These are phyloP conservation scores for Dorcoceras hygrometricum DNA, from an alignment of 257 asterid genomes.

Conservation along the genomic window DNA sequence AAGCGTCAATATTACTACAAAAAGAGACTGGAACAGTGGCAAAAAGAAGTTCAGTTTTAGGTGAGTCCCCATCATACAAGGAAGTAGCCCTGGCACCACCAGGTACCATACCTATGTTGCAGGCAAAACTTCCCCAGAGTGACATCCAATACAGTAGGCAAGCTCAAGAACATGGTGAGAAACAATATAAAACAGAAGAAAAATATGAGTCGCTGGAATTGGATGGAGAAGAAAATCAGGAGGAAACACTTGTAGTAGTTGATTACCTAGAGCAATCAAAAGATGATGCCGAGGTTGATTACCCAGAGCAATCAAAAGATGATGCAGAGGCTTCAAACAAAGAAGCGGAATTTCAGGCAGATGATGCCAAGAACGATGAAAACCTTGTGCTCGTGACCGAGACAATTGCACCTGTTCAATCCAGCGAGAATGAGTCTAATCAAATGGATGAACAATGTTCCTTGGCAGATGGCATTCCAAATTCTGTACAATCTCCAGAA, in stretches of 20 bases:
- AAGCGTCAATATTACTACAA: constrained; percentile 42
- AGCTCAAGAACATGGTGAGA: constrained; percentile 42
- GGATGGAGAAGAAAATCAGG: constrained; percentile 44
- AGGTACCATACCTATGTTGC: constrained; percentile 77
- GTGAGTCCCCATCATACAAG: constrained; percentile 94
- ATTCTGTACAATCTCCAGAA: constrained; percentile 36
- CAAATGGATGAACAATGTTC: constrained; percentile 33
- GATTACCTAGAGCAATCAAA: constrained; percentile 32
- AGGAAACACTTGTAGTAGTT: constrained; percentile 30
- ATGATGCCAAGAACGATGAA: constrained; percentile 32
- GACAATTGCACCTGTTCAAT: constrained; percentile 29
- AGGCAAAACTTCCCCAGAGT: constrained; percentile 46
- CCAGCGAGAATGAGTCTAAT: constrained; percentile 33
- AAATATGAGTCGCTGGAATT: constrained; percentile 24
- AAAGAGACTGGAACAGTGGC: constrained; percentile 46
- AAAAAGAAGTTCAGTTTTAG: constrained; percentile 71
- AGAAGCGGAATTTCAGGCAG: constrained; percentile 39
- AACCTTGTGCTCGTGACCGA: constrained; percentile 31
- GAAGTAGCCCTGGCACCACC: constrained; percentile 99
- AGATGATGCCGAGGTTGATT: constrained; percentile 40
- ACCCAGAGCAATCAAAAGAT: constrained; percentile 35
- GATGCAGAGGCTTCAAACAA: constrained; percentile 33
- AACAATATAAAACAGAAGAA: constrained; percentile 32
- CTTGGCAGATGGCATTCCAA: constrained; percentile 26
- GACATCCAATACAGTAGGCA: constrained; percentile 34